Evolutionary conservation across 2,329 filamentous ascomycete species (phyloP).

Genomic region (Celoporthe dispersa): DNA sequence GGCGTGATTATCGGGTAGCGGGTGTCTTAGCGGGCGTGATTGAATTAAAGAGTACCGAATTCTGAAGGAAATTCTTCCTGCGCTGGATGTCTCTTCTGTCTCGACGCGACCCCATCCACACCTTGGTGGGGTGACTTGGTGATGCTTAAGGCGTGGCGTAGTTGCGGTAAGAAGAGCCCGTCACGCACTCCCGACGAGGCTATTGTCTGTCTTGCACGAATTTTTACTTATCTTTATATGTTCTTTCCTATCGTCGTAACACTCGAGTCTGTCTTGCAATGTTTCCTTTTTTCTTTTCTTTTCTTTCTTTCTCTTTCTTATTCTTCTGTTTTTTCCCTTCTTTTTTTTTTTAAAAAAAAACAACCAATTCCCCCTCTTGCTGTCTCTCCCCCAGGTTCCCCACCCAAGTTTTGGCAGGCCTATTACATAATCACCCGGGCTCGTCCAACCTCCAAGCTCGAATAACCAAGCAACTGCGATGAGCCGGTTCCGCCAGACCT

Average conservation of each 20-base stretch:
- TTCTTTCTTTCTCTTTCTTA: no score
- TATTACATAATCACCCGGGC: conserved; percentile 4
- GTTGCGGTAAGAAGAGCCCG: background rate
- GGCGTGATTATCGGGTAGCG: background rate
- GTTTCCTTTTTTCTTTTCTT: background rate
- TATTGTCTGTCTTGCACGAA: background rate
- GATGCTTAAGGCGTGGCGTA: background rate
- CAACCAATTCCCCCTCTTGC: no score
- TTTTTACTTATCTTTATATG: no score
- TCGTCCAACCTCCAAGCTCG: conserved; percentile 14
- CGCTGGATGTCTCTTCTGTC: background rate
- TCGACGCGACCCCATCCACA: no score
- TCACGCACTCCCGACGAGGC: background rate
- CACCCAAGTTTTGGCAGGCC: no score
- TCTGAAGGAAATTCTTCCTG: background rate
- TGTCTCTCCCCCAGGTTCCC: no score
- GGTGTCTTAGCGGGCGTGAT: background rate
- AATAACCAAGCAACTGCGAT: conserved; percentile 11
- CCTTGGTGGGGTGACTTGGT: background rate
- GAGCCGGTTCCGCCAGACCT: no score
- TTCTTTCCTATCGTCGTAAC: no score
- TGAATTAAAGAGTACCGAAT: background rate
- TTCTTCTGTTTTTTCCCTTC: no score
- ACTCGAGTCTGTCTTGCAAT: no score
- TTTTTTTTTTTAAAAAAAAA: no score